Base-by-base conservation (phyloP, 768 basidiomycete genomes). In the Kwoniella newhampshirensis region DNA sequence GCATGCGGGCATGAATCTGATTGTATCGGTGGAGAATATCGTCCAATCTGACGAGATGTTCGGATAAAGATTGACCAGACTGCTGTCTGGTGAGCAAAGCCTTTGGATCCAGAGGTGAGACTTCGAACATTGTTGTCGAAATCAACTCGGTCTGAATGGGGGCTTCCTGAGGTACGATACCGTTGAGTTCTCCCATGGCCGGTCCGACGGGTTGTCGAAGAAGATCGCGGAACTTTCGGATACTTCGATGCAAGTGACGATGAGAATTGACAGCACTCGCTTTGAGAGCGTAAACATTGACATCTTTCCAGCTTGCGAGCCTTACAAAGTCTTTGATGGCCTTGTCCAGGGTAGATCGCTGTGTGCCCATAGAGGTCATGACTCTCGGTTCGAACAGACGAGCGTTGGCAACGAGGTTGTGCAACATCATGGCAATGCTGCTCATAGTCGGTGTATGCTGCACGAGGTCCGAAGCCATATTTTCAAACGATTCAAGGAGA, bases 251-350 rank as follows among this genome's bases (percentile, higher is more conserved):
- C 1, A 99, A 79, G 62, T 93, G 89, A 57, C 85, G 86, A 74
- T 99, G 96, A 1, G 91, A 91, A 67, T 81, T 85, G 57, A 88
- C 85, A 0, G 96, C 92, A 71, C 92, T 96, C 59, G 88, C 86
- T 74, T 87, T 89, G 56, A 99, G 81, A 1, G 96, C 92, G 62
- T 89, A 87, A 9, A 98, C 88, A 68, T 98, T 99, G 71, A 92
- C 80, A 70, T 99, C 96, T 76, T 89, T 96, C 96, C 96, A 98
- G 69, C 92, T 97, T 1, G 96, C 96, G 42, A 99, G 81, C 75
- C 92, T 94, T 80, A 98, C 87, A 71, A 91, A 86, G 41, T 83
- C 85, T 56, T 81, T 83, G 49, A 97, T 82, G 54, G 93, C 88
- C 65, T 85, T 87, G 76, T 97, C 91, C 28, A 96, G 74, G 0